Percentiles rank a stretch among this genome's conserved stretches.
Evolutionary conservation across 2,329 filamentous ascomycete species (phyloP).

Genomic region (Epichloe aotearoae): DNA sequence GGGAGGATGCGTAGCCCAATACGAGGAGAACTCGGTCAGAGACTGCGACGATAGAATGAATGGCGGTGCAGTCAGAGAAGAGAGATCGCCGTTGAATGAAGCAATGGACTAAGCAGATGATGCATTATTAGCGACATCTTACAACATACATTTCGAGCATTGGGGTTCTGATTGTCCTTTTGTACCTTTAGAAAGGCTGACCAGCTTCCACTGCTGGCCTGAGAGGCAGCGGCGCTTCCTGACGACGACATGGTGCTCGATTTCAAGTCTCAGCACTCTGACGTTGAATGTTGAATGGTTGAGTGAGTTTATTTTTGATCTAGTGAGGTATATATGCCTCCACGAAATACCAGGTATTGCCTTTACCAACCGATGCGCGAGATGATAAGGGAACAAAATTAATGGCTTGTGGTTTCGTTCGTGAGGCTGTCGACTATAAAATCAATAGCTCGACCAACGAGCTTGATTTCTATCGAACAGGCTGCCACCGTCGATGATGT

Average conservation of each 20-base stretch:
- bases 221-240: slow-evolving; percentile 16
- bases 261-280: not conserved
- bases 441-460: not conserved
- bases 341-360: not conserved
- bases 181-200: slow-evolving; percentile 38
- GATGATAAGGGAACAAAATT: not conserved
- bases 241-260: slow-evolving; percentile 18
- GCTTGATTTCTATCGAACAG: not conserved
- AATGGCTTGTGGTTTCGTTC: not conserved
- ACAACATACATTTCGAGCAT: not conserved
- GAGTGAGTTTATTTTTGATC: not conserved
- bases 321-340: not conserved
- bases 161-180: not conserved
- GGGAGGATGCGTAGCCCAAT: slow-evolving; percentile 67
- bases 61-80: slow-evolving; percentile 66
- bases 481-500: slow-evolving; percentile 1
- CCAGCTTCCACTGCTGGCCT: slow-evolving; percentile 35
- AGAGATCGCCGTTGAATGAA: slow-evolving; percentile 71
- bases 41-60: slow-evolving; percentile 72
- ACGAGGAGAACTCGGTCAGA: slow-evolving; percentile 67
- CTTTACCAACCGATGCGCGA: not conserved
- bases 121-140: slow-evolving; percentile 1
- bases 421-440: not conserved
- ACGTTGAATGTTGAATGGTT: no score
- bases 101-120: slow-evolving; percentile 47